These are phyloP conservation scores for Sporisorium graminicola DNA, from an alignment of 1,284 basidiomycete genomes.

Conservation along the genomic window DNA sequence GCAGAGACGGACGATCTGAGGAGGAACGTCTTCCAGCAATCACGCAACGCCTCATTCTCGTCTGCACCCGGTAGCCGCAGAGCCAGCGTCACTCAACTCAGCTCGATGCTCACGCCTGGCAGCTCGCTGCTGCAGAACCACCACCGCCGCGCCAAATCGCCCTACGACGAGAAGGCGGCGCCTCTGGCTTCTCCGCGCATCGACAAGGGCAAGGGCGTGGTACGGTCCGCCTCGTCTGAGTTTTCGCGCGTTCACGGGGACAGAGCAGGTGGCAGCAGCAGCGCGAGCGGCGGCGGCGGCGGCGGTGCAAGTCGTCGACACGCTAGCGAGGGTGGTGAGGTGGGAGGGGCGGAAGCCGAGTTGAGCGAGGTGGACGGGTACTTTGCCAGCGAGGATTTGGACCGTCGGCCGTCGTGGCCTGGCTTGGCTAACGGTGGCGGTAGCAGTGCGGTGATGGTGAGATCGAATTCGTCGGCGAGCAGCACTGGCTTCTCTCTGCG, in stretches of 20 bases:
- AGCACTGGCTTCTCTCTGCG: constrained; percentile 29
- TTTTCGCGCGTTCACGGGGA: constrained; percentile 7
- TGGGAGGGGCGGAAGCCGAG: neutral
- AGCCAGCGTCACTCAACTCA: constrained; percentile 1
- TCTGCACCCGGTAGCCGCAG: constrained; percentile 3
- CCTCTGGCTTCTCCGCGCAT: constrained; percentile 44
- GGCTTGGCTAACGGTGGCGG: too few species aligned
- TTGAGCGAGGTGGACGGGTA: constrained; percentile 33
- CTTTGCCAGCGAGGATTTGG: constrained; percentile 16
- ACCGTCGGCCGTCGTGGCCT: constrained; percentile 5
- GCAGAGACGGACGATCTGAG: constrained; percentile 9
- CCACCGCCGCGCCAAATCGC: constrained; percentile 37
- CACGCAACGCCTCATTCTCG: constrained; percentile 18
- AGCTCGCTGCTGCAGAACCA: constrained; percentile 22
- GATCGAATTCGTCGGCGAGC: constrained; percentile 25
- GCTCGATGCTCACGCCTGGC: constrained; percentile 26
- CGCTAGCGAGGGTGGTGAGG: constrained; percentile 18
- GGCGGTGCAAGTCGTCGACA: constrained; percentile 1
- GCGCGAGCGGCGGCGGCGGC: neutral
- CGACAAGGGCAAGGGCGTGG: constrained; percentile 52
- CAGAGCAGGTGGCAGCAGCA: neutral
- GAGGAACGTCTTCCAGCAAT: constrained; percentile 9
- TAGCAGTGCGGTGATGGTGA: constrained; percentile 21
- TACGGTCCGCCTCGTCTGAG: constrained; percentile 33
- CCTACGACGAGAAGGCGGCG: constrained; percentile 52